These are phyloP conservation scores for Trichoderma brevicompactum DNA, from an alignment of 2,329 filamentous ascomycete genomes.

Conservation along the genomic window DNA sequence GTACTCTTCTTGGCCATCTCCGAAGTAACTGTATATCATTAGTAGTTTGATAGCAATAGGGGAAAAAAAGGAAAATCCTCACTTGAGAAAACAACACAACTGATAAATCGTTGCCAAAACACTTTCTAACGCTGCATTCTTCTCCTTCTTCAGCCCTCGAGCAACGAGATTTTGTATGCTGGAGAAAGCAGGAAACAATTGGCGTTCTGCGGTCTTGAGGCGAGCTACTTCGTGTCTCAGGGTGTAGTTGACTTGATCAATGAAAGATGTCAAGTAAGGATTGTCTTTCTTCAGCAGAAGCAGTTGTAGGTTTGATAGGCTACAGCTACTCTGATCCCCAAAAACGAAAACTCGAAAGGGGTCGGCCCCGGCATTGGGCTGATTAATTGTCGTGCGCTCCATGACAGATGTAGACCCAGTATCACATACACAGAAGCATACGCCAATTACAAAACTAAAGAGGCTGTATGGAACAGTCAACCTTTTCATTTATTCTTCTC, in stretches of 20 bases:
- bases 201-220: slow-evolving; percentile 17
- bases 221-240: slow-evolving; percentile 20
- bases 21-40: slow-evolving; percentile 15
- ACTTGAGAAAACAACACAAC: slow-evolving; percentile 24
- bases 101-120: slow-evolving; percentile 24
- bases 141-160: slow-evolving; percentile 8
- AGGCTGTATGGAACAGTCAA: background rate
- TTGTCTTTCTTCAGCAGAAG: slow-evolving; percentile 21
- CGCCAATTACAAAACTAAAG: background rate
- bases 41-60: background rate
- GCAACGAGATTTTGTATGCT: slow-evolving; percentile 26
- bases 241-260: slow-evolving; percentile 19
- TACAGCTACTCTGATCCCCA: slow-evolving; percentile 23
- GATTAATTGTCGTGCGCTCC: slow-evolving; percentile 3
- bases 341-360: slow-evolving; percentile 17
- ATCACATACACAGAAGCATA: background rate
- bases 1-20: slow-evolving; percentile 10
- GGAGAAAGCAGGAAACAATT: slow-evolving; percentile 19
- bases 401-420: slow-evolving; percentile 12
- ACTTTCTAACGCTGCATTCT: slow-evolving; percentile 24
- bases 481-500: background rate
- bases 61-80: background rate
- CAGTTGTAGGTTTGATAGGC: slow-evolving; percentile 10
- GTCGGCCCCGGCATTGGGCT: background rate
- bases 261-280: slow-evolving; percentile 19